Base-by-base conservation (phyloP, 495 filamentous ascomycete species). In the Penicillium macrosclerotiorum region DNA sequence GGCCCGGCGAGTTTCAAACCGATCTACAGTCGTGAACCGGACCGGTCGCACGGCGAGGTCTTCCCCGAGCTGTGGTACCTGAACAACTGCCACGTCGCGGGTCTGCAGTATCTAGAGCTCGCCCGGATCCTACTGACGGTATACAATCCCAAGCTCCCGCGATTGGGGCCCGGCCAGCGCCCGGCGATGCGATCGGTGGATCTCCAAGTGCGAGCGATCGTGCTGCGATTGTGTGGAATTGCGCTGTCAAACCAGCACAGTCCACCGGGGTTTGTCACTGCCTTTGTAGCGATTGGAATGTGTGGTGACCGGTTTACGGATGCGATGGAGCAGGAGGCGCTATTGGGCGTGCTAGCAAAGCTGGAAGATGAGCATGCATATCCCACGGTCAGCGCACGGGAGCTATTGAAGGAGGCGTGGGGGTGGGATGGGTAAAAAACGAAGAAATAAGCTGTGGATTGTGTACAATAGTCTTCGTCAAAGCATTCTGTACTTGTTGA, bases 41-140 rank as follows among this genome's bases (percentile, higher is more conserved):
- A 63, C 18, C 52, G 37, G 11, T 22, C 36, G 2, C 36, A 27
- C 27, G 54, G 51, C 3, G 42, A 66, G 33, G 42, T 67, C 11
- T 73, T 68, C 30, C 72, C 72, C 0, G 63, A 68, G 20, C 27
- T 69, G 7, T 69, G 70, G 65, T 64, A 68, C 29, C 33, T 75
- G 9, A 55, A 56, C 17, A 60, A 67, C 37, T 64, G 59, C 31
- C 63, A 71, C 31, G 62, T 67, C 5, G 59, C 63, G 2, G 72
- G 60, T 0, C 41, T 65, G 13, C 66, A 68, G 23, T 63, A 69
- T 37, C 47, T 65, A 7, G 63, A 68, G 23, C 59, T 74, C 9
- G 59, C 66, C 1, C 55, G 59, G 5, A 67, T 75, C 22, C 47
- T 75, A 22, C 60, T 75, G n/a, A 46, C 55, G 0, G 64, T 68